Evolutionary conservation across 2,329 filamentous ascomycete genomes (phyloP), one percentile per base, ranked within the genome.

Genomic region (Aspergillus pseudotamarii): DNA sequence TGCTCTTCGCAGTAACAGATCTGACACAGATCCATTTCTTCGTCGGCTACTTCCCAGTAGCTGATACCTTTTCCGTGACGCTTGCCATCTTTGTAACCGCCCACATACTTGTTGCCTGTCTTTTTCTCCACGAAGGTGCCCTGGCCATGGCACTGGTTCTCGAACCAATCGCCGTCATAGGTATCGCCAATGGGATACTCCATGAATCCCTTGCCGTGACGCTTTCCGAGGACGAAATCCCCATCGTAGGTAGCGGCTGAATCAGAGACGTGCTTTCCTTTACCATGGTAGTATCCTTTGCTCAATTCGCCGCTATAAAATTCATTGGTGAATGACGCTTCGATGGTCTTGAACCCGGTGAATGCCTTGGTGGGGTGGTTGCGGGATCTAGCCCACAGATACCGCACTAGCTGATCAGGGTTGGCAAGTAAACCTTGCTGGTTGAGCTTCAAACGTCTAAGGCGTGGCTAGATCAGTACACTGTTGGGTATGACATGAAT

Each of bases 1-100:
- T 86, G 84, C 48, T 83, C 83, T 51, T 84, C 82, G n/a, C 84
- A 82, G 74, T 85, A 89, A 78, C 87, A 89, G 62, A 89, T 88
- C 61, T 85, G 81, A 71, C 87, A 89, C 6, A 85, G 72, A 53
- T 83, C 80, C 73, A 84, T 82, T 65, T 87, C 85, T 62, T 89
- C 86, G 60, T 89, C 86, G 2, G 86, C 87, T 30, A 86, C 83
- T 68, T 86, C 84, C 82, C 86, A 89, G 66, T 84, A 83, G 60
- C 86, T 88, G 43, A 86, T 83, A n/a, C 87, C 87, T 66, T 86
- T 84, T 58, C 87, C 87, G 66, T 85, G 84, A 46, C 85, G 83
- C 74, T 86, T 86, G 67, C 86, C 86, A 60, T 86, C 81, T 67
- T 84, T 82, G 80, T 86, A 89, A 23, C 85, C 85, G 30, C 87